These are phyloP conservation scores for Hyaloscypha hepaticicola DNA, from an alignment of 495 filamentous ascomycete genomes.

Conservation along the genomic window DNA sequence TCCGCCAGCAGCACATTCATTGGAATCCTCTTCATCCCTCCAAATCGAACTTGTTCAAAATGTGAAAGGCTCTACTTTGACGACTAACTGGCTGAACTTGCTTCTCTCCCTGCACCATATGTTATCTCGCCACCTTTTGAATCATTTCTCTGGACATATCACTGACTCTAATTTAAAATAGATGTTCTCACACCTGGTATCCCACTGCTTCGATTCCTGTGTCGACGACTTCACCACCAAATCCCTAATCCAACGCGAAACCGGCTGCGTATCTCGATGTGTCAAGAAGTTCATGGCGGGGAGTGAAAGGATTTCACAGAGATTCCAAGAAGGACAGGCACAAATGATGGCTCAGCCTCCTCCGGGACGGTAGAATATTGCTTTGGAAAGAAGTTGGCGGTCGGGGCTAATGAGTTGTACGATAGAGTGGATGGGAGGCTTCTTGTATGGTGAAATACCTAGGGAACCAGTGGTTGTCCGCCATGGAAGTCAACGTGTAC, in stretches of 20 bases:
- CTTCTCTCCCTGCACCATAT: background rate
- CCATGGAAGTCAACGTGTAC: background rate
- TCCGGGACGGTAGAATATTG: conserved; percentile 23
- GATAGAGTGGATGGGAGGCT: conserved; percentile 7
- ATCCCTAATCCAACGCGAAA: conserved; percentile 79
- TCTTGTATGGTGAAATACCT: conserved; percentile 19
- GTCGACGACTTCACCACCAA: conserved; percentile 98
- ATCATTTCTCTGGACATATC: background rate
- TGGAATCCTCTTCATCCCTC: background rate
- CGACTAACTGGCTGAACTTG: background rate
- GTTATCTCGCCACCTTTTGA: background rate
- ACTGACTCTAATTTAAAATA: conserved; percentile 36
- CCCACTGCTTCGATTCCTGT: conserved; percentile 94
- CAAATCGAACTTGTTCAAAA: background rate
- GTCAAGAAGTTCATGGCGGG: conserved; percentile 93
- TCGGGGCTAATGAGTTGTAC: background rate
- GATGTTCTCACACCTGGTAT: conserved; percentile 97
- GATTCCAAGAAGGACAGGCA: conserved; percentile 93
- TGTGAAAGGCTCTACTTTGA: background rate
- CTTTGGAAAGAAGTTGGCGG: background rate
- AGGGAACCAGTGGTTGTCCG: background rate
- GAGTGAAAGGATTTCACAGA: conserved; percentile 78
- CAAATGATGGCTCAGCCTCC: conserved; percentile 60
- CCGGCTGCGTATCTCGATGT: conserved; percentile 87
- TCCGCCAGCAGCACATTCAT: background rate